Percentiles rank a stretch among this genome's conserved stretches.
Evolutionary conservation across 2,329 filamentous ascomycete species (phyloP).

Genomic region (Coniochaeta sp.): DNA sequence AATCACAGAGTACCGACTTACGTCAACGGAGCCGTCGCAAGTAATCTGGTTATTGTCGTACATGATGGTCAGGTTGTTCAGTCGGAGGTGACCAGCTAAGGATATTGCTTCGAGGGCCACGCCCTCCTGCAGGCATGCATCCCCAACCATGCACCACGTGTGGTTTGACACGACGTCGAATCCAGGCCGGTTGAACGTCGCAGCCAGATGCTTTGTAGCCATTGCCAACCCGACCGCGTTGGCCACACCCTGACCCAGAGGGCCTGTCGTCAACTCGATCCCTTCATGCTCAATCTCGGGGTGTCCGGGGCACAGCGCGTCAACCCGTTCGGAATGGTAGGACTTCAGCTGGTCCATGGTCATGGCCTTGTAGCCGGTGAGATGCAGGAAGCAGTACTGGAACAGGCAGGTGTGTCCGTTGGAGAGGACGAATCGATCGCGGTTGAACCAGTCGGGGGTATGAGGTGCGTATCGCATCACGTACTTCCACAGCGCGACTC

Average conservation of each 20-base stretch:
- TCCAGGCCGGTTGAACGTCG: slow-evolving; percentile 40
- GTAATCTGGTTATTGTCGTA: slow-evolving; percentile 54
- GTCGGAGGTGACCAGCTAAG: slow-evolving; percentile 40
- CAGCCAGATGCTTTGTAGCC: slow-evolving; percentile 43
- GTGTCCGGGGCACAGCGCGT: slow-evolving; percentile 37
- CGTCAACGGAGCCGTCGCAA: slow-evolving; percentile 45
- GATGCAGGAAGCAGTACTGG: slow-evolving; percentile 41
- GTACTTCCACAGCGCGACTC: slow-evolving; percentile 46
- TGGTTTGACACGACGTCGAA: slow-evolving; percentile 40
- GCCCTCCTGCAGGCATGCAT: slow-evolving; percentile 49
- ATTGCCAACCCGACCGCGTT: slow-evolving; percentile 51
- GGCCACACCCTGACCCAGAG: slow-evolving; percentile 47
- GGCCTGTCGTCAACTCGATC: slow-evolving; percentile 50
- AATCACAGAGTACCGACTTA: slow-evolving; percentile 13
- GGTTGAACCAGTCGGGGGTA: slow-evolving; percentile 45
- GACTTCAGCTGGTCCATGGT: slow-evolving; percentile 43
- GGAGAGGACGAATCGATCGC: slow-evolving; percentile 52
- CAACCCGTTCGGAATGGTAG: background rate
- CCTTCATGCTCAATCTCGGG: slow-evolving; percentile 49
- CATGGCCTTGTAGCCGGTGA: slow-evolving; percentile 41
- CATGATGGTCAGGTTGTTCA: slow-evolving; percentile 46
- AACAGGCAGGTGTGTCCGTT: slow-evolving; percentile 40
- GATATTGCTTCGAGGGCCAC: slow-evolving; percentile 47
- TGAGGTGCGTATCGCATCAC: slow-evolving; percentile 50
- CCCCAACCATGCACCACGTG: slow-evolving; percentile 47